Conservation (phyloP, 169 alveolate genomes). For the Pseudocohnilembus persalinus region DNA sequence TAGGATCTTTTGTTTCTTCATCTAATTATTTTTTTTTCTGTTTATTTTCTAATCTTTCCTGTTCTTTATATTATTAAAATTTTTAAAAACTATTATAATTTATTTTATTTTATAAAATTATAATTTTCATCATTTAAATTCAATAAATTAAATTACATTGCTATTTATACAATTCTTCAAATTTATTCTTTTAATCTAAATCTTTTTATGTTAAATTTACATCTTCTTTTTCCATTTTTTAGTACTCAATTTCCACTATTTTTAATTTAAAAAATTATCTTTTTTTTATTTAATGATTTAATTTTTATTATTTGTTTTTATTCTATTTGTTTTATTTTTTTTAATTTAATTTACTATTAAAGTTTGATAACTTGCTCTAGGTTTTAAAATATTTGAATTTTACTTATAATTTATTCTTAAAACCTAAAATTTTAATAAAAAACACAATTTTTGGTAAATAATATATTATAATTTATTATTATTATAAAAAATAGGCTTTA, state of each 20-base stretch:
- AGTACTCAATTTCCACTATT: no score
- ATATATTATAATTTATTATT: no score
- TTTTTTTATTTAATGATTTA: neutral
- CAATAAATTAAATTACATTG: neutral
- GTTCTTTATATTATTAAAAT: neutral
- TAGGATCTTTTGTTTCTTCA: conserved; percentile 39
- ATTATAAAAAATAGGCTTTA: no score
- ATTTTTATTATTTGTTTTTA: no score
- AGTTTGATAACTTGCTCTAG: no score
- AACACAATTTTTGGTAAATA: no score
- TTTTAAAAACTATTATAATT: neutral
- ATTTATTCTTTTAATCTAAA: conserved; percentile 1
- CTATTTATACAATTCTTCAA: conserved; percentile 13
- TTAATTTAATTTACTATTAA: no score
- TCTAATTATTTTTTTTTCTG: conserved; percentile 31
- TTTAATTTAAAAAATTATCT: neutral
- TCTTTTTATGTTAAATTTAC: neutral
- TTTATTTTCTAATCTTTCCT: conserved; percentile 19
- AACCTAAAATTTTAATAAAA: no score
- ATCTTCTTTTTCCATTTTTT: neutral
- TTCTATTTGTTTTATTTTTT: no score
- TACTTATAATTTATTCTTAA: no score
- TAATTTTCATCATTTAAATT: neutral
- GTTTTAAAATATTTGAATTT: no score
- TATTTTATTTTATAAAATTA: neutral